A percentile compares a stretch with the other conserved stretches of the same genome.
Evolutionary conservation across 768 basidiomycete genomes (phyloP).

Genomic region (Xerocomellus amylosporus): DNA sequence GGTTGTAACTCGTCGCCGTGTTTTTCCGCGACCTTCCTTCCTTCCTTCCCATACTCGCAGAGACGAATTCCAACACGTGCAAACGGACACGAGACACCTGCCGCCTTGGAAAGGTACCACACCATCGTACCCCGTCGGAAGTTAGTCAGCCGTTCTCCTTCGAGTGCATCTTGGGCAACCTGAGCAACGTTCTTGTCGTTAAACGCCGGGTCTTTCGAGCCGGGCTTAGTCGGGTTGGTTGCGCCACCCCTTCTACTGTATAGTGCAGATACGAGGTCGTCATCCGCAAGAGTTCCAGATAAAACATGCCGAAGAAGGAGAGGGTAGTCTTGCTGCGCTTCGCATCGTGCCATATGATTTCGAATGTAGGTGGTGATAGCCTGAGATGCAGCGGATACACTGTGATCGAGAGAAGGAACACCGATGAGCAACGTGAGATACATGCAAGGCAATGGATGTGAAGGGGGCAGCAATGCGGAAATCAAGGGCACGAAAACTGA

Average conservation of each 20-base stretch:
- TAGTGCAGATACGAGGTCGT: constrained; percentile 69
- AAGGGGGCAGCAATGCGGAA: constrained; percentile 1
- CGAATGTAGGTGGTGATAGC: constrained; percentile 84
- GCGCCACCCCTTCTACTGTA: constrained; percentile 70
- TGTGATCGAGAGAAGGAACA: constrained; percentile 25
- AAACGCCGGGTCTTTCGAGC: constrained; percentile 9
- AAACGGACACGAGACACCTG: constrained; percentile 76
- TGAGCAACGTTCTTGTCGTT: constrained; percentile 29
- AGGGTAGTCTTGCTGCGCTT: constrained; percentile 67
- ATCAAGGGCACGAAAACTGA: constrained; percentile 12
- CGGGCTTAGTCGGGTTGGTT: constrained; percentile 36
- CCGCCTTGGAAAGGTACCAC: constrained; percentile 76
- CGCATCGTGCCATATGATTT: constrained; percentile 68
- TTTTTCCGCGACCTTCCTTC: constrained; percentile 32
- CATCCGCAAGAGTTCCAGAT: constrained; percentile 69
- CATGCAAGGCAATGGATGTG: constrained; percentile 6
- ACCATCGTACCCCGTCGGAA: constrained; percentile 78
- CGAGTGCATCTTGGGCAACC: constrained; percentile 4
- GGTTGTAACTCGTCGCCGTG: constrained; percentile 29
- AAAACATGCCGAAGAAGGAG: constrained; percentile 69
- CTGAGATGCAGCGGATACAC: constrained; percentile 75
- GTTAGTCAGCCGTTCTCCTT: constrained; percentile 52
- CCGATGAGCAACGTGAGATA: constrained; percentile 14
- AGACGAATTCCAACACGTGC: constrained; percentile 68
- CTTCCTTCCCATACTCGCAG: constrained; percentile 60